These are phyloP conservation scores for Lactifluus subvellereus DNA, from an alignment of 768 basidiomycete genomes.

Conservation along the genomic window DNA sequence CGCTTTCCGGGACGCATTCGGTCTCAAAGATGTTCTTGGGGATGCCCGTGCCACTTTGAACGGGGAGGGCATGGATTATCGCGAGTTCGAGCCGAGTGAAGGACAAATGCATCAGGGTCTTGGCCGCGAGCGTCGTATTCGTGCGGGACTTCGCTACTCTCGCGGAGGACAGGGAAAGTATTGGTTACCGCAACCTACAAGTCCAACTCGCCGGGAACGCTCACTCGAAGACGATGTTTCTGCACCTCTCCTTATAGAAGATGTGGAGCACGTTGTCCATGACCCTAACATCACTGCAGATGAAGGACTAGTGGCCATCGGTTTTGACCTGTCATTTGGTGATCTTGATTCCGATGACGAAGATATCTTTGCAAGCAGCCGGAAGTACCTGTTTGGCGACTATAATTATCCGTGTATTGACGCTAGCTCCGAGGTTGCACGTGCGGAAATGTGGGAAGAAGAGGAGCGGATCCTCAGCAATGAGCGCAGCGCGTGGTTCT, in stretches of 20 bases:
- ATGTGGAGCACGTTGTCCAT: slow-evolving; percentile 62
- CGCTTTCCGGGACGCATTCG: slow-evolving; percentile 86
- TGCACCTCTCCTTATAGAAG: slow-evolving; percentile 65
- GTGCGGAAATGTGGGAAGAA: slow-evolving; percentile 66
- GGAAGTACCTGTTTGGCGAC: slow-evolving; percentile 81
- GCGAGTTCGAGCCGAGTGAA: slow-evolving; percentile 94
- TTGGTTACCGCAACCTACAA: slow-evolving; percentile 76
- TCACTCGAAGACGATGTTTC: slow-evolving; percentile 50
- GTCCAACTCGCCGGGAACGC: slow-evolving; percentile 36
- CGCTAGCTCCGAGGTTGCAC: slow-evolving; percentile 71
- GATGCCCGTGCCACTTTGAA: slow-evolving; percentile 77
- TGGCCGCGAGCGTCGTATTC: slow-evolving; percentile 79
- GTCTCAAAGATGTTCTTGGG: slow-evolving; percentile 78
- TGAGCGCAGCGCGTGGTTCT: slow-evolving; percentile 68
- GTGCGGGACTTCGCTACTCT: slow-evolving; percentile 87
- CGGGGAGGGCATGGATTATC: slow-evolving; percentile 91
- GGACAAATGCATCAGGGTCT: slow-evolving; percentile 87
- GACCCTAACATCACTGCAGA: slow-evolving; percentile 58
- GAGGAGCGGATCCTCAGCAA: slow-evolving; percentile 79
- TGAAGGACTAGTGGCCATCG: slow-evolving; percentile 38
- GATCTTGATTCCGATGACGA: slow-evolving; percentile 69
- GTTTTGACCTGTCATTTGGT: slow-evolving; percentile 61
- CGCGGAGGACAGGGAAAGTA: slow-evolving; percentile 91
- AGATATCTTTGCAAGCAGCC: slow-evolving; percentile 66
- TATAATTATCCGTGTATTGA: slow-evolving; percentile 89